A percentile compares a stretch with the other conserved stretches of the same genome.
These are phyloP conservation scores for Lachnellula cervina DNA, from an alignment of 2,329 filamentous ascomycete genomes.

Conservation along the genomic window DNA sequence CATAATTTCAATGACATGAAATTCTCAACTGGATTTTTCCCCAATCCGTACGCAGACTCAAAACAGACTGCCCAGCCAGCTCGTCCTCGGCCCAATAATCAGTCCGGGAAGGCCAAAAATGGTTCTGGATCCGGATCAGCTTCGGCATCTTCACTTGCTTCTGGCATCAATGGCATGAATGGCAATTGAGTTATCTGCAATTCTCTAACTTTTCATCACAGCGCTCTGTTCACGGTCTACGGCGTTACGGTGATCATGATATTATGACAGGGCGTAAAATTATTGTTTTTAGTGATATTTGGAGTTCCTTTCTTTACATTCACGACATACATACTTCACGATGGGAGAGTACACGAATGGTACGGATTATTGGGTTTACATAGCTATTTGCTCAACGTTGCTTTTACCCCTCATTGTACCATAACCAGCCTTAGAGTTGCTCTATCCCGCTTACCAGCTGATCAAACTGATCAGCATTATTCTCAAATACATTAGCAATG, in stretches of 20 bases:
- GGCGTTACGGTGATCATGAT: background rate
- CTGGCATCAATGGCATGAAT: constrained; percentile 11
- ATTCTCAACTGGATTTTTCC: constrained; percentile 1
- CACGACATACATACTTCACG: constrained; percentile 3
- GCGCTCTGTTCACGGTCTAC: background rate
- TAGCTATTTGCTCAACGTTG: constrained; percentile 16
- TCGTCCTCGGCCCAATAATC: constrained; percentile 5
- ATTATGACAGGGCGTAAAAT: background rate
- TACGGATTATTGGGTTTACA: constrained; percentile 6
- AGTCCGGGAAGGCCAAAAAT: constrained; percentile 1
- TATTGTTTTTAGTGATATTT: constrained; percentile 1
- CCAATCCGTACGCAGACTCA: constrained; percentile 16
- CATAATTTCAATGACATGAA: constrained; percentile 12
- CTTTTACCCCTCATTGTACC: constrained; percentile 9
- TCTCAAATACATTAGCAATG: constrained; percentile 24
- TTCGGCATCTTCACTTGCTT: background rate
- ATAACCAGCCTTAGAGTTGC: constrained; percentile 43
- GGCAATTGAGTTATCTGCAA: constrained; percentile 9
- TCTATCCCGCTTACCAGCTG: constrained; percentile 42
- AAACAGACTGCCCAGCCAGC: constrained; percentile 12
- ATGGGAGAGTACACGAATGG: background rate
- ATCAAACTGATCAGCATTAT: constrained; percentile 19
- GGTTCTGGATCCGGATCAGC: background rate
- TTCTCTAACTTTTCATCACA: background rate
- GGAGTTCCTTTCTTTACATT: constrained; percentile 1